phyloP scores from a whole-genome alignment of 129 eudicot species.

The Saussurea involucrata region DNA sequence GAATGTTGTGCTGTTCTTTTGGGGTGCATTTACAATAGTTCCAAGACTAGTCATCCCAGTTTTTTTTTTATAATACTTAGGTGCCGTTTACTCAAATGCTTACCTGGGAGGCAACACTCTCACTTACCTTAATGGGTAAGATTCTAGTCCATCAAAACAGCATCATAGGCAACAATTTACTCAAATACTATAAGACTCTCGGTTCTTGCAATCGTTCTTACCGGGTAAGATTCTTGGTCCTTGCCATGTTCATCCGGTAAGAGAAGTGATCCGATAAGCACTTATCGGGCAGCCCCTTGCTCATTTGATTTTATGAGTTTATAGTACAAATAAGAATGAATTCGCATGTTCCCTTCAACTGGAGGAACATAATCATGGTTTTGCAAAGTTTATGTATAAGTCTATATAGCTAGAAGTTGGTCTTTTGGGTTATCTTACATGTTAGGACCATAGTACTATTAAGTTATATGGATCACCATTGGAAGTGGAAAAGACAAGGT shows the following conservation, averaged over 20 bases:
- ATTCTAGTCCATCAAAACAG: too few species aligned
- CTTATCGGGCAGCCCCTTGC: too few species aligned
- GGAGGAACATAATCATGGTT: not conserved
- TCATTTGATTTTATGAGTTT: not conserved
- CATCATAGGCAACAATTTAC: too few species aligned
- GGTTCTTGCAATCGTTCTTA: too few species aligned
- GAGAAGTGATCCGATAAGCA: too few species aligned
- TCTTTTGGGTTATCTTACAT: not conserved
- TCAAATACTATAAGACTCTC: too few species aligned
- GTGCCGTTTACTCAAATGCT: too few species aligned
- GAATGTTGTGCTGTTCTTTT: not conserved
- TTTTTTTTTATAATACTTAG: not conserved
- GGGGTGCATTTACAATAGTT: not conserved
- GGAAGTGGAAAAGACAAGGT: not conserved
- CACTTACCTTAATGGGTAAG: too few species aligned
- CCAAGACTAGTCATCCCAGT: not conserved
- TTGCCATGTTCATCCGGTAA: too few species aligned
- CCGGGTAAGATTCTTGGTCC: too few species aligned
- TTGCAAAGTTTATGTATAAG: not conserved
- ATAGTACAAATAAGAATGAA: not conserved
- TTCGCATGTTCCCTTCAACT: not conserved
- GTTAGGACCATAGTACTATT: not conserved
- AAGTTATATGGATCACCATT: not conserved
- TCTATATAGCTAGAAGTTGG: not conserved
- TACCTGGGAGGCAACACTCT: too few species aligned